Evolutionary conservation across 2,329 filamentous ascomycete species (phyloP).

Genomic region (Alternaria angustiovoidea): DNA sequence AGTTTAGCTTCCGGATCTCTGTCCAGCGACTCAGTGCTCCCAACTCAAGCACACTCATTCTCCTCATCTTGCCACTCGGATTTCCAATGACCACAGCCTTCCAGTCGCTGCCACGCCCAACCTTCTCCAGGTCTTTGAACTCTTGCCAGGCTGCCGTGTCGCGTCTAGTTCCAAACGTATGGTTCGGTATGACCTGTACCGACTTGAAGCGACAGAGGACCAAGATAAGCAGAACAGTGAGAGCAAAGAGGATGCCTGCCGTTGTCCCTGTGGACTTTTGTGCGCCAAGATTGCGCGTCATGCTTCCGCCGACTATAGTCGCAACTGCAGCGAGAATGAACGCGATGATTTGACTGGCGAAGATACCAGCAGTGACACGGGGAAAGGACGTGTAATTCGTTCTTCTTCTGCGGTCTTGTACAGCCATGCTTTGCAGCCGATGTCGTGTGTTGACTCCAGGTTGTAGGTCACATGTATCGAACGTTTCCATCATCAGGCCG

Average conservation of each 20-base stretch:
- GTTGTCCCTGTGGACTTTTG: slow-evolving; percentile 73
- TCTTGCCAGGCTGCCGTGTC: slow-evolving; percentile 44
- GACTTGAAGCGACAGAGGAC: slow-evolving; percentile 71
- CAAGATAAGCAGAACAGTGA: slow-evolving; percentile 69
- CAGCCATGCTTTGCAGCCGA: slow-evolving; percentile 56
- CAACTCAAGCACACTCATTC: slow-evolving; percentile 76
- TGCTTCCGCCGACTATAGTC: slow-evolving; percentile 72
- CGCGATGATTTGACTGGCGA: slow-evolving; percentile 72
- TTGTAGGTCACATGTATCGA: slow-evolving; percentile 81
- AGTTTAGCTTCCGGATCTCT: slow-evolving; percentile 67
- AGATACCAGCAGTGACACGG: slow-evolving; percentile 74
- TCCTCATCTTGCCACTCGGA: slow-evolving; percentile 71
- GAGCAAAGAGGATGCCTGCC: slow-evolving; percentile 69
- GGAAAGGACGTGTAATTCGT: slow-evolving; percentile 82
- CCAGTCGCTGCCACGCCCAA: slow-evolving; percentile 63
- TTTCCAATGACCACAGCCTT: slow-evolving; percentile 75
- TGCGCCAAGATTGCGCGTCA: slow-evolving; percentile 71
- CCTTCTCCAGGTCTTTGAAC: slow-evolving; percentile 52
- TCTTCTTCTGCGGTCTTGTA: slow-evolving; percentile 56
- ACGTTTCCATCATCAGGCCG: slow-evolving; percentile 81
- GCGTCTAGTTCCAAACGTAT: slow-evolving; percentile 53
- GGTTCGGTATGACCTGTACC: slow-evolving; percentile 73
- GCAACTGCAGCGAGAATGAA: slow-evolving; percentile 74
- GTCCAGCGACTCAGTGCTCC: slow-evolving; percentile 74
- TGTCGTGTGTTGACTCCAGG: slow-evolving; percentile 69